phyloP scores from a whole-genome alignment of 2,329 filamentous ascomycete species.

The Cucurbitaria berberidis region DNA sequence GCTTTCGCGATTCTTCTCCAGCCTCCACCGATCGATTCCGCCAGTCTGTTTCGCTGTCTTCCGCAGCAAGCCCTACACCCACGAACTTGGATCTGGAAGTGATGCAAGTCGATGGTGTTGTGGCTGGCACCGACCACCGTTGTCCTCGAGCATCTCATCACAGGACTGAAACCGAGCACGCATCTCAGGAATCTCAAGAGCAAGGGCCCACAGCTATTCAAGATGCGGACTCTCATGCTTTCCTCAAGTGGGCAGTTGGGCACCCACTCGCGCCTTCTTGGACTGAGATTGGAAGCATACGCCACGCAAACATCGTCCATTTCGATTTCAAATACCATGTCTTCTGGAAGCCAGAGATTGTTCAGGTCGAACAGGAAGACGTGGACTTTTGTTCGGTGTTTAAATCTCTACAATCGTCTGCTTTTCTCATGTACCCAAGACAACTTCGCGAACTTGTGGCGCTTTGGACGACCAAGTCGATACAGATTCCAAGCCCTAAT shows the following conservation, averaged over 20 bases:
- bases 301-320: slow-evolving; percentile 6
- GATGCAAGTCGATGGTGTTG: no score
- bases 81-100: background rate
- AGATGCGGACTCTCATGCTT: slow-evolving; percentile 1
- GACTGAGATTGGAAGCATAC: slow-evolving; percentile 7
- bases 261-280: slow-evolving; percentile 1
- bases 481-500: background rate
- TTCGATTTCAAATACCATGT: slow-evolving; percentile 4
- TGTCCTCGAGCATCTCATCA: background rate
- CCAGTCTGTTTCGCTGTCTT: slow-evolving; percentile 1
- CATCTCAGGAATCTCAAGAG: background rate
- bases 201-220: background rate
- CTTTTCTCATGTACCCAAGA: background rate
- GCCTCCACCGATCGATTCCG: slow-evolving; percentile 9
- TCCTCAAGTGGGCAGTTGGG: slow-evolving; percentile 7
- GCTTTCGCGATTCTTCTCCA: slow-evolving; percentile 1
- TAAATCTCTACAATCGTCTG: background rate
- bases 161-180: background rate
- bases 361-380: background rate
- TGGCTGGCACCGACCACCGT: no score
- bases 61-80: background rate
- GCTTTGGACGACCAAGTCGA: slow-evolving; percentile 1
- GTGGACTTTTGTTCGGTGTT: background rate
- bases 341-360: background rate
- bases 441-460: slow-evolving; percentile 1